Evolutionary conservation across 1,284 basidiomycete genomes (phyloP).

Genomic region (Papiliotrema terrestris): DNA sequence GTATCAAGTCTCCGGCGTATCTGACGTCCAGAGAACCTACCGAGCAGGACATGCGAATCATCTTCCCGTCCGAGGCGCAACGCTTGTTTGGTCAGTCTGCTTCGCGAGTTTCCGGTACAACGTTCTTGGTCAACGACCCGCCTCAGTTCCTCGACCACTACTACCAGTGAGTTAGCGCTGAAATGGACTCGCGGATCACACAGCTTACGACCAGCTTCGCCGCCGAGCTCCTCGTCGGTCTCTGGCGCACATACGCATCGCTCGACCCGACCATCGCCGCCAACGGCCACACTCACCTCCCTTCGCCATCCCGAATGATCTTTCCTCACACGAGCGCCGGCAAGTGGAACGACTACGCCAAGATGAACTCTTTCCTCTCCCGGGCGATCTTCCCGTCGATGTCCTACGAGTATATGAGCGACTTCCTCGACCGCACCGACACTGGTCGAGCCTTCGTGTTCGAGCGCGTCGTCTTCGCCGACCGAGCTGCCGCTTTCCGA

Average conservation of each 20-base stretch:
- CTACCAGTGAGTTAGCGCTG: conserved; percentile 36
- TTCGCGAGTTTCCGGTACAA: conserved; percentile 42
- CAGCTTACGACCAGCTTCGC: conserved; percentile 56
- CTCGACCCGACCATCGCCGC: conserved; percentile 66
- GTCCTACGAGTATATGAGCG: conserved; percentile 57
- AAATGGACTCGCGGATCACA: background rate
- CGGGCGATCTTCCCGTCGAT: conserved; percentile 71
- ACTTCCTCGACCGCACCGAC: conserved; percentile 57
- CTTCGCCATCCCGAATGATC: conserved; percentile 66
- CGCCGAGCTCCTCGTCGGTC: conserved; percentile 80
- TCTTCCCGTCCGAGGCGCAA: conserved; percentile 65
- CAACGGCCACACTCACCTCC: conserved; percentile 61
- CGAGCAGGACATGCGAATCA: conserved; percentile 70
- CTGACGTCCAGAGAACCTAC: conserved; percentile 54
- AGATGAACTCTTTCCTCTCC: conserved; percentile 63
- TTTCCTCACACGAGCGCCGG: conserved; percentile 67
- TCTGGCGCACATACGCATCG: conserved; percentile 81
- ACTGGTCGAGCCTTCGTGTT: conserved; percentile 69
- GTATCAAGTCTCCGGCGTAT: no score
- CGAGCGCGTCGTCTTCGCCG: conserved; percentile 74
- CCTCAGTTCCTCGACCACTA: conserved; percentile 67
- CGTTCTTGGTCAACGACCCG: conserved; percentile 67
- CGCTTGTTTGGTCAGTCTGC: conserved; percentile 60
- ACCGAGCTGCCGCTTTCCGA: conserved; percentile 74
- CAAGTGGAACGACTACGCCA: conserved; percentile 82